These are phyloP conservation scores for Hypoxylon sp. DNA, from an alignment of 2,329 filamentous ascomycete genomes.

Conservation along the genomic window DNA sequence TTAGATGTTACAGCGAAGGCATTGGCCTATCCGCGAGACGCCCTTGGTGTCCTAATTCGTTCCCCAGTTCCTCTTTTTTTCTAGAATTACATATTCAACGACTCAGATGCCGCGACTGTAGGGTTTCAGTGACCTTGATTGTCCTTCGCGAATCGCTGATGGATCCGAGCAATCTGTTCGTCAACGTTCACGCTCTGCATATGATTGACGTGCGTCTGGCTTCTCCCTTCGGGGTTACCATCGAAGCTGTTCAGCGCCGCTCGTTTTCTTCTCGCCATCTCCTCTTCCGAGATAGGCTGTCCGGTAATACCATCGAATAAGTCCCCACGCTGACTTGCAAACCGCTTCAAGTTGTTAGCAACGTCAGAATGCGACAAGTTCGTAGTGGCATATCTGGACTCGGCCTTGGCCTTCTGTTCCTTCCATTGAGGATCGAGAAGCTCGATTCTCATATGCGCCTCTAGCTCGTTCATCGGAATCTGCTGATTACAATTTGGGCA, in stretches of 20 bases:
- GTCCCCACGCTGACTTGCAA: constrained; percentile 88
- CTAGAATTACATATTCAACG: constrained; percentile 11
- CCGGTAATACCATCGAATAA: constrained; percentile 83
- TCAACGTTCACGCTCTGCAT: constrained; percentile 81
- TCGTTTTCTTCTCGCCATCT: constrained; percentile 79
- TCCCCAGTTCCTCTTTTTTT: constrained; percentile 5
- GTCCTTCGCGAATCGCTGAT: constrained; percentile 64
- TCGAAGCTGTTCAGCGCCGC: constrained; percentile 75
- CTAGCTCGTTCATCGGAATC: constrained; percentile 87
- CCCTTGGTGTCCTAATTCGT: background rate
- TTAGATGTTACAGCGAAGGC: background rate
- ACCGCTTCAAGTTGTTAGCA: constrained; percentile 93
- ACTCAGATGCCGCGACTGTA: background rate
- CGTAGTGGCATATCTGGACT: constrained; percentile 84
- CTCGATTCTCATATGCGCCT: constrained; percentile 95
- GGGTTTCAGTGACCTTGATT: constrained; percentile 45
- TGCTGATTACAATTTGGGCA: constrained; percentile 95
- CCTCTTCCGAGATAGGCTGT: constrained; percentile 77
- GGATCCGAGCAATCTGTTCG: constrained; percentile 80
- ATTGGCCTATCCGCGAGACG: constrained; percentile 3
- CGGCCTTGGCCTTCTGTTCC: constrained; percentile 90
- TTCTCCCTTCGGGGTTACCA: constrained; percentile 71
- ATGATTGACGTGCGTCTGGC: constrained; percentile 64
- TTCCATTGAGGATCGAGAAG: constrained; percentile 95
- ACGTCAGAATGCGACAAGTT: constrained; percentile 89